Percentiles rank a stretch among this genome's conserved stretches.
phyloP scores from a whole-genome alignment of 1,139 yeast species.

The Pneumocystis oryctolagi region DNA sequence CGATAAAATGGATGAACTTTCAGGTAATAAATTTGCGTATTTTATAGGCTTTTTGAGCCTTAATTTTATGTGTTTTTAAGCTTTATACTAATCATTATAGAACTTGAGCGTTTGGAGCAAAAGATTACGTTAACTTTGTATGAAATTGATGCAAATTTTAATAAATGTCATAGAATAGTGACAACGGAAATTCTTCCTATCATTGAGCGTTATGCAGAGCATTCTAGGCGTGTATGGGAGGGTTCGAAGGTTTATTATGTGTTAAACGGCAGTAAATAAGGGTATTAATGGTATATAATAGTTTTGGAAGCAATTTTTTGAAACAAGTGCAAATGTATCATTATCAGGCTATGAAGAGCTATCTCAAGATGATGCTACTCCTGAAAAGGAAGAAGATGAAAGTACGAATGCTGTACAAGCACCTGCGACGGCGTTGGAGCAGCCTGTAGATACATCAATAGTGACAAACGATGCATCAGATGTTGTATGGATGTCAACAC shows the following conservation, averaged over 20 bases:
- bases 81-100: conserved; percentile 30
- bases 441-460: neutral
- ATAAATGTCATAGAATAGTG: conserved; percentile 48
- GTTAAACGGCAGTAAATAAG: conserved; percentile 15
- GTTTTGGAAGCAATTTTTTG: conserved; percentile 65
- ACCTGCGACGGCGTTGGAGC: neutral
- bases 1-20: neutral
- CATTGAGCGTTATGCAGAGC: conserved; percentile 41
- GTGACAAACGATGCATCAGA: neutral
- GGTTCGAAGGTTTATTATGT: conserved; percentile 19
- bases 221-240: conserved; percentile 43
- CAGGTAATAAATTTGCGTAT: conserved; percentile 6
- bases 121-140: conserved; percentile 66
- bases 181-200: conserved; percentile 49
- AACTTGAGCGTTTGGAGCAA: conserved; percentile 63
- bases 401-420: neutral
- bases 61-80: neutral
- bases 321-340: conserved; percentile 58
- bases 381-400: neutral
- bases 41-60: conserved; percentile 1
- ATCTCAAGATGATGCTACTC: neutral
- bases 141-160: conserved; percentile 59
- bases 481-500: conserved; percentile 14
- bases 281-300: conserved; percentile 26
- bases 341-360: conserved; percentile 42